Conservation (phyloP, 2,329 filamentous ascomycete genomes). For the Fusarium duplospermum region DNA sequence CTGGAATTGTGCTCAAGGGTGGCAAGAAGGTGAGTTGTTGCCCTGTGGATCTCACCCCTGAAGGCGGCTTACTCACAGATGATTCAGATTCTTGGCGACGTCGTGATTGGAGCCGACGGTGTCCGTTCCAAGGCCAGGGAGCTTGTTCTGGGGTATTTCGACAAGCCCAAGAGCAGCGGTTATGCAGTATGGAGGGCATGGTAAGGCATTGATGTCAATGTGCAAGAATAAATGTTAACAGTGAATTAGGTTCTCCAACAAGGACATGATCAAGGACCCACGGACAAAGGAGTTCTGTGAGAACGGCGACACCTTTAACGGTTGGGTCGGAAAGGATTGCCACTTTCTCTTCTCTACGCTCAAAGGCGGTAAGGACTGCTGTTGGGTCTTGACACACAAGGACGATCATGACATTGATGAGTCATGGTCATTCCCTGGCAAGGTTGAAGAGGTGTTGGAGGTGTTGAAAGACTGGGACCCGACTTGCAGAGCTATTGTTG, state of each 20-base stretch:
- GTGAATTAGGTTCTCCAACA: conserved; percentile 48
- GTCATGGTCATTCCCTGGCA: conserved; percentile 35
- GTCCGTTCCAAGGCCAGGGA: conserved; percentile 35
- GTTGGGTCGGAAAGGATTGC: conserved; percentile 54
- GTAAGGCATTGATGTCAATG: conserved; percentile 48
- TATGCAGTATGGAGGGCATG: conserved; percentile 58
- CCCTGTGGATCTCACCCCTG: background rate
- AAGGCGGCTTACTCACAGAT: background rate
- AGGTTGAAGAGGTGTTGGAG: conserved; percentile 27
- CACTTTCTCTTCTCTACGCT: conserved; percentile 69
- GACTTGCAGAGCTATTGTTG: conserved; percentile 30
- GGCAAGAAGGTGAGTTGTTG: conserved; percentile 11
- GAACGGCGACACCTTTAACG: conserved; percentile 69
- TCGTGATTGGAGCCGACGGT: conserved; percentile 35
- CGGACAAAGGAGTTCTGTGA: conserved; percentile 64
- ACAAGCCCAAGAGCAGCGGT: conserved; percentile 34
- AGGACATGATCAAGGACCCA: conserved; percentile 63
- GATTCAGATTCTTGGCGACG: conserved; percentile 19
- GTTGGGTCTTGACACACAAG: conserved; percentile 67
- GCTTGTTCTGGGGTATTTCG: conserved; percentile 27
- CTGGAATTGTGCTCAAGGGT: conserved; percentile 20
- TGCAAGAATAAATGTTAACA: background rate
- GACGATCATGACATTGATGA: conserved; percentile 35
- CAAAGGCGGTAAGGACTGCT: conserved; percentile 56
- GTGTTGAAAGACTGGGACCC: conserved; percentile 26